Base-by-base conservation (phyloP, 352 stramenopile species). In the Globisporangium recalcitrans region DNA sequence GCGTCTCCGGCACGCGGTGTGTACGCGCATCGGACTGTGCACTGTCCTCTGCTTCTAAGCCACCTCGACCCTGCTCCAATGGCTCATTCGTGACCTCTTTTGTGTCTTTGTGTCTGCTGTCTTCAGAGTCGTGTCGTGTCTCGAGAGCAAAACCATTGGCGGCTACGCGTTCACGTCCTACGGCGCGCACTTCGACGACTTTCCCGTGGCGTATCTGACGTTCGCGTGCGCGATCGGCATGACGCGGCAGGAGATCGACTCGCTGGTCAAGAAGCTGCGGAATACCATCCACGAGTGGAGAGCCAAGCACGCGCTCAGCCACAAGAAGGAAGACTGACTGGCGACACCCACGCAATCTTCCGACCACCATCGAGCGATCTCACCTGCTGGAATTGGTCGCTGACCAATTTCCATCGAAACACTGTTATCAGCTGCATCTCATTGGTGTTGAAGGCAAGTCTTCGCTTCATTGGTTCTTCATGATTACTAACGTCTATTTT, bases 201-300 rank as follows among this genome's bases (percentile, higher is more conserved):
- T 98, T 63, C 88, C 85, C 0, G 67, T 87, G 27, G 77, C 91
- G 9, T 99, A 99, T 73, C 78, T 99, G 57, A 99, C 97, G 9
- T 95, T 98, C 42, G 97, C 97, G 3, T 98, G 93, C 72, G 96
- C 96, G 2, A 88, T 99, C 57, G 97, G 97, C 53, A 94, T 99
- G 72, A 84, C 76, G 19, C 68, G 77, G 27, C 60, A 72, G 24
- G 97, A 99, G 69, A 80, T 99, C 52, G 88, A 97, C 36, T 70
- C 93, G 58, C 96, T 99, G 57, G 74, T 97, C 52, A 64, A 75
- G 44, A 90, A 97, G 56, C 73, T 99, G 36, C 88, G 96, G 60
- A 97, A 96, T 46, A 91, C 87, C 40, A 90, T 98, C 47, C 72
- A 70, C 31, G 89, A 98, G 62, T 98, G 92, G 77, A 67, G 80